Conservation (phyloP, 805 yeast genomes). For the Starmera dryadoides region DNA sequence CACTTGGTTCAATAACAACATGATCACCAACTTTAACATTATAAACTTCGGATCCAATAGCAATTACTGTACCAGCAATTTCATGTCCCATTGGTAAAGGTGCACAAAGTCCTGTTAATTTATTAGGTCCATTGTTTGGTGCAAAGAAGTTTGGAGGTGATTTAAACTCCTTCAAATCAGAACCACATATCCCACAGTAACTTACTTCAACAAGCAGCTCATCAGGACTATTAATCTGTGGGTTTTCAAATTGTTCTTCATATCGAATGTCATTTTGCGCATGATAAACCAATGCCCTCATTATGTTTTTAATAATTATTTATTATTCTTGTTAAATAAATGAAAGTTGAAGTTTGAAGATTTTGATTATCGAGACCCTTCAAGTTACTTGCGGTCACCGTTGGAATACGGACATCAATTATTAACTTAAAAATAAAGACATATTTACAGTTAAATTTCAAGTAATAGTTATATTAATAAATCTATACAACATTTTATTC, state of each 20-base stretch:
- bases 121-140: slow-evolving; percentile 27
- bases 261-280: slow-evolving; percentile 38
- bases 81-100: slow-evolving; percentile 53
- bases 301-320: slow-evolving; percentile 6
- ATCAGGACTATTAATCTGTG: slow-evolving; percentile 25
- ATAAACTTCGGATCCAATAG: slow-evolving; percentile 38
- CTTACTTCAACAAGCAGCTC: slow-evolving; percentile 38
- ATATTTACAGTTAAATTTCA: too few species aligned
- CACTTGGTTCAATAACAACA: slow-evolving; percentile 58
- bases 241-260: slow-evolving; percentile 27
- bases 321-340: too few species aligned
- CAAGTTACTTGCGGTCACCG: too few species aligned
- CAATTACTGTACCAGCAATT: slow-evolving; percentile 37
- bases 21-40: slow-evolving; percentile 43
- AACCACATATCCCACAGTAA: slow-evolving; percentile 60
- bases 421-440: too few species aligned
- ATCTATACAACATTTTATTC: too few species aligned
- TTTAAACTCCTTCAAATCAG: slow-evolving; percentile 50
- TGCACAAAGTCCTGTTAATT: slow-evolving; percentile 30
- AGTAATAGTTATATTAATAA: too few species aligned
- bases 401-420: too few species aligned
- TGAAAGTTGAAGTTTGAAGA: too few species aligned
- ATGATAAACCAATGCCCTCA: slow-evolving; percentile 44
- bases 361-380: too few species aligned
- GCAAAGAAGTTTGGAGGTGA: slow-evolving; percentile 57